A percentile compares a stretch with the other conserved stretches of the same genome.
Conservation (phyloP, 805 yeast genomes). For the Cyberlindnera saturnus region DNA sequence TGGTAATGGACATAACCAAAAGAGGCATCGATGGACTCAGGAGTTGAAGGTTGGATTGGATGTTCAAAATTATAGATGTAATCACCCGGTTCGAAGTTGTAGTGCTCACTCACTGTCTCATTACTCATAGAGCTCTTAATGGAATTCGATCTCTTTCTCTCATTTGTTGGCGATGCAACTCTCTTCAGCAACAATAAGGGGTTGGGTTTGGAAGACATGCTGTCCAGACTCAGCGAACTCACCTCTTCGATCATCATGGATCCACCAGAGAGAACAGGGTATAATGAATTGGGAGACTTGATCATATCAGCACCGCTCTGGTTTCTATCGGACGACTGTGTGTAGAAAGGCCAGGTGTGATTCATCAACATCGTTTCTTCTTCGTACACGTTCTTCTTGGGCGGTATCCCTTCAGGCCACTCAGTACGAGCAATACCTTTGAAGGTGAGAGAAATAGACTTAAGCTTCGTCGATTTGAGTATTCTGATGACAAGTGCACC, state of each 20-base stretch:
- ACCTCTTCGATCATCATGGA: constrained; percentile 7
- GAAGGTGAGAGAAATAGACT: constrained; percentile 53
- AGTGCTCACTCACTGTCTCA: constrained; percentile 14
- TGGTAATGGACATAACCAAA: constrained; percentile 76
- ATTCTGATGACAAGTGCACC: constrained; percentile 73
- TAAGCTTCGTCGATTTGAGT: constrained; percentile 65
- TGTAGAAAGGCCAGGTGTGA: constrained; percentile 87
- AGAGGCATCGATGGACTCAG: constrained; percentile 72
- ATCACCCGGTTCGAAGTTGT: constrained; percentile 76
- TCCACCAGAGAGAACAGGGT: constrained; percentile 1
- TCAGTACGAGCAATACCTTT: constrained; percentile 74
- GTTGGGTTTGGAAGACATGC: constrained; percentile 10
- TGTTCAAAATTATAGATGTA: constrained; percentile 91
- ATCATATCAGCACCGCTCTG: constrained; percentile 38
- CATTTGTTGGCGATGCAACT: constrained; percentile 18
- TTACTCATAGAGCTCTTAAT: constrained; percentile 4
- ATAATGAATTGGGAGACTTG: constrained; percentile 3
- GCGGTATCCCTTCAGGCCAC: constrained; percentile 99
- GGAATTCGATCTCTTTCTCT: constrained; percentile 13
- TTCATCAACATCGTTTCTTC: constrained; percentile 64
- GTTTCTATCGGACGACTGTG: constrained; percentile 27
- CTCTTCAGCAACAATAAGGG: constrained; percentile 20
- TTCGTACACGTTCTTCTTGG: constrained; percentile 59
- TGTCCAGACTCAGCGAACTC: constrained; percentile 23
- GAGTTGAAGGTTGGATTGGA: constrained; percentile 72